phyloP scores from a whole-genome alignment of 169 alveolate genomes.

The Plasmodium adleri region DNA sequence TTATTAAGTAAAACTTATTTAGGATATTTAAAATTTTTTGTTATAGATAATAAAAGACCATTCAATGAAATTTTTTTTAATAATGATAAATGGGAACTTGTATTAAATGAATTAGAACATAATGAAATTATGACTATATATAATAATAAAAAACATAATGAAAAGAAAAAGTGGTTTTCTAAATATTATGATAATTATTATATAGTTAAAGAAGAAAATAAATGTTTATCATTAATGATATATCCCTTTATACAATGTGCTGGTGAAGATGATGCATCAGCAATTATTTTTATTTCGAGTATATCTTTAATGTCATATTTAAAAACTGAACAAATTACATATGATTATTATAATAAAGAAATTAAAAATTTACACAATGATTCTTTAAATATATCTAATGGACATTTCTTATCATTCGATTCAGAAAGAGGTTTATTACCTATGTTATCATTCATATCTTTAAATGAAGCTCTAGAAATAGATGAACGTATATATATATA shows the following conservation, averaged over 20 bases:
- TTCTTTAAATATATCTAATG: slow-evolving; percentile 33
- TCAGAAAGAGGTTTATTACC: slow-evolving; percentile 56
- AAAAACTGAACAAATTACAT: slow-evolving; percentile 47
- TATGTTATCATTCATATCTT: slow-evolving; percentile 48
- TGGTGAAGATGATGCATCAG: slow-evolving; percentile 58
- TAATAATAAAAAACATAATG: not conserved
- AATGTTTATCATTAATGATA: slow-evolving; percentile 39
- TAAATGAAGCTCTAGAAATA: slow-evolving; percentile 47
- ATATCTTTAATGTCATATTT: slow-evolving; percentile 45
- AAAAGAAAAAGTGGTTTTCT: not conserved
- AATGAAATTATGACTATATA: slow-evolving; percentile 37
- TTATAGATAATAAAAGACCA: slow-evolving; percentile 57
- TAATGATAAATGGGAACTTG: slow-evolving; percentile 55
- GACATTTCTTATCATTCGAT: slow-evolving; percentile 42
- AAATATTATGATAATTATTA: slow-evolving; percentile 4
- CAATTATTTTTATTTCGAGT: slow-evolving; percentile 48
- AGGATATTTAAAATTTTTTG: slow-evolving; percentile 52
- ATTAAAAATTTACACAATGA: slow-evolving; percentile 44
- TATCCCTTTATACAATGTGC: slow-evolving; percentile 61
- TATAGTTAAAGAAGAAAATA: slow-evolving; percentile 55
- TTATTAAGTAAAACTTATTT: slow-evolving; percentile 19
- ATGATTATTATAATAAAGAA: slow-evolving; percentile 53
- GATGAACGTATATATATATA: slow-evolving; percentile 67
- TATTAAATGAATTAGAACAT: slow-evolving; percentile 25
- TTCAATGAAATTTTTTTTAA: slow-evolving; percentile 41